A percentile compares a stretch with the other conserved stretches of the same genome.
Evolutionary conservation across 1,284 basidiomycete genomes (phyloP).

Genomic region (Malassezia arunalokei): DNA sequence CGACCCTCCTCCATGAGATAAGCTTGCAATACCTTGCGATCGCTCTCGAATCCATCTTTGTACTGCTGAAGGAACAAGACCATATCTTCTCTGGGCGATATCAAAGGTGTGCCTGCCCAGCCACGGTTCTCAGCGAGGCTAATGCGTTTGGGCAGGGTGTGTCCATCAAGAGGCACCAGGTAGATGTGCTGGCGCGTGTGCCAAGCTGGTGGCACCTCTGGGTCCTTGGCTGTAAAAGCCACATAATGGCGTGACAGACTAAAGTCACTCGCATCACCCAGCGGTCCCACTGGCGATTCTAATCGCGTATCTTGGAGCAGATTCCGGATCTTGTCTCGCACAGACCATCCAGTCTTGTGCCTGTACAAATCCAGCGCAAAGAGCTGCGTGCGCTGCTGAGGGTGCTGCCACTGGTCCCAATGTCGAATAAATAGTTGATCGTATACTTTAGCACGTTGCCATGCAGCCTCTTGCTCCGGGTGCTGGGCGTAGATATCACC

Average conservation of each 20-base stretch:
- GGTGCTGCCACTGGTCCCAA: constrained; percentile 27
- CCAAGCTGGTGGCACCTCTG: constrained; percentile 20
- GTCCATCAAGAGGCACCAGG: constrained; percentile 16
- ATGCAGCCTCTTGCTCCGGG: constrained; percentile 18
- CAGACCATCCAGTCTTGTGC: neutral
- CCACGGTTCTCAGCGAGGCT: constrained; percentile 17
- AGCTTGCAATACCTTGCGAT: constrained; percentile 21
- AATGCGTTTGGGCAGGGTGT: constrained; percentile 5
- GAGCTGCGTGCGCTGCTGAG: constrained; percentile 20
- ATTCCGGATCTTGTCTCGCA: constrained; percentile 13
- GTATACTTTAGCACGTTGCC: constrained; percentile 8
- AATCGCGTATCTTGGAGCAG: constrained; percentile 19
- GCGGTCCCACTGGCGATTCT: constrained; percentile 25
- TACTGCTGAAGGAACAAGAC: constrained; percentile 34
- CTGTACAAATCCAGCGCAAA: constrained; percentile 19
- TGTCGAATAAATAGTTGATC: constrained; percentile 22
- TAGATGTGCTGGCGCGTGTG: constrained; percentile 27
- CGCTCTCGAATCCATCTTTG: constrained; percentile 29
- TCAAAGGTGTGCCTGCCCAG: constrained; percentile 17
- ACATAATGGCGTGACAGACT: constrained; percentile 14
- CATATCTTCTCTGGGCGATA: constrained; percentile 20
- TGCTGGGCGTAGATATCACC: constrained; percentile 18
- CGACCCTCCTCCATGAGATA: constrained; percentile 9
- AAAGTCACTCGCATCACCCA: constrained; percentile 24
- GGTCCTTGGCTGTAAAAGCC: constrained; percentile 28